Conservation (phyloP, 805 yeast genomes). For the Schizosaccharomyces japonicus region DNA sequence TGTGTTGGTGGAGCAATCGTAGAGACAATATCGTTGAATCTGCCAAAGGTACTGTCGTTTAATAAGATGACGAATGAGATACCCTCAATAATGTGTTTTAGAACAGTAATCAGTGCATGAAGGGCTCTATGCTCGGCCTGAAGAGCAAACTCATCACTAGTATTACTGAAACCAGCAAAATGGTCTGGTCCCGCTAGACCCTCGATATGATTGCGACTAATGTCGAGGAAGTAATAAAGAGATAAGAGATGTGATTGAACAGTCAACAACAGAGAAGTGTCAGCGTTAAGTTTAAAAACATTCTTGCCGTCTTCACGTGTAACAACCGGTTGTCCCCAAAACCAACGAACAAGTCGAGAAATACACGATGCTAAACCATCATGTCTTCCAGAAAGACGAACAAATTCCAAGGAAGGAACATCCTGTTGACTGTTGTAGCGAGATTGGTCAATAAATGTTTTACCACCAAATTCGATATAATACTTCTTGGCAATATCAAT, state of each 20-base stretch:
- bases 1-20: slow-evolving; percentile 48
- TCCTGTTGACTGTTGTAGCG: slow-evolving; percentile 7
- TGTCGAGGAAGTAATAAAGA: slow-evolving; percentile 18
- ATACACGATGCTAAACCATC: slow-evolving; percentile 65
- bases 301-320: neutral
- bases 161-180: slow-evolving; percentile 8
- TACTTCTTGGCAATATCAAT: slow-evolving; percentile 16
- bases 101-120: slow-evolving; percentile 47
- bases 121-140: slow-evolving; percentile 86
- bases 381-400: slow-evolving; percentile 74
- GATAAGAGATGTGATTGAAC: slow-evolving; percentile 16
- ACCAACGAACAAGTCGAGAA: slow-evolving; percentile 51
- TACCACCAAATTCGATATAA: slow-evolving; percentile 18
- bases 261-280: slow-evolving; percentile 11
- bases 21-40: slow-evolving; percentile 30
- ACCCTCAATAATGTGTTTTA: slow-evolving; percentile 67
- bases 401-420: slow-evolving; percentile 16
- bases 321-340: slow-evolving; percentile 59
- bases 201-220: slow-evolving; percentile 24
- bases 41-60: slow-evolving; percentile 34
- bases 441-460: slow-evolving; percentile 2
- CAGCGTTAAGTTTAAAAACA: neutral
- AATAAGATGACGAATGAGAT: slow-evolving; percentile 66
- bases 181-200: slow-evolving; percentile 18
- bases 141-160: slow-evolving; percentile 15